phyloP scores from a whole-genome alignment of 495 filamentous ascomycete species.

The Xylaria longipes region DNA sequence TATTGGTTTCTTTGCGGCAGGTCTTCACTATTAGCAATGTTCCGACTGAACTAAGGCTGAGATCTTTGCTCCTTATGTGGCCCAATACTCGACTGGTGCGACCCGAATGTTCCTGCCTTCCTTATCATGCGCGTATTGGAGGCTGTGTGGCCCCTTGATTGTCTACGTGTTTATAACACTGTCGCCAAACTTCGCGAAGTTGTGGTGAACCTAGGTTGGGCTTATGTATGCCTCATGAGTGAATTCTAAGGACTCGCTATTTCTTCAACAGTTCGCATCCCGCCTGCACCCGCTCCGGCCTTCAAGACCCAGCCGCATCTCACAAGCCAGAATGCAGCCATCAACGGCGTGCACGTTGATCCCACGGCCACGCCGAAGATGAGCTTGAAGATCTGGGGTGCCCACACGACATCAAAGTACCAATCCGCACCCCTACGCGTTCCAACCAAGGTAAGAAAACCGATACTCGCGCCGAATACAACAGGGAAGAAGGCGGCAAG shows the following conservation, averaged over 20 bases:
- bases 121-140: too few relatives aligned
- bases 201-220: too few relatives aligned
- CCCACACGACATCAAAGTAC: constrained; percentile 46
- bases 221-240: background rate
- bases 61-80: too few relatives aligned
- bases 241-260: background rate
- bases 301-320: constrained; percentile 50
- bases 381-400: constrained; percentile 51
- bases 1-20: too few relatives aligned
- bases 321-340: constrained; percentile 50
- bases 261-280: background rate
- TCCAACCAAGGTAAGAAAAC: constrained; percentile 37
- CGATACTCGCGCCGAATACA: constrained; percentile 39
- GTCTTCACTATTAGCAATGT: too few relatives aligned
- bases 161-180: too few relatives aligned
- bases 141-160: too few relatives aligned
- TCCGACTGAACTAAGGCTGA: too few relatives aligned
- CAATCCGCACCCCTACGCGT: constrained; percentile 40
- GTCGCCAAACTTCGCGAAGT: too few relatives aligned
- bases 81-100: too few relatives aligned
- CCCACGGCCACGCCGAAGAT: constrained; percentile 48
- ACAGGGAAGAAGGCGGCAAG: constrained; percentile 26
- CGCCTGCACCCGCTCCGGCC: background rate
- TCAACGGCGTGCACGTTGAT: constrained; percentile 45
- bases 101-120: too few relatives aligned